These are phyloP conservation scores for Neurospora hispaniola DNA, from an alignment of 495 filamentous ascomycete species.

Conservation along the genomic window DNA sequence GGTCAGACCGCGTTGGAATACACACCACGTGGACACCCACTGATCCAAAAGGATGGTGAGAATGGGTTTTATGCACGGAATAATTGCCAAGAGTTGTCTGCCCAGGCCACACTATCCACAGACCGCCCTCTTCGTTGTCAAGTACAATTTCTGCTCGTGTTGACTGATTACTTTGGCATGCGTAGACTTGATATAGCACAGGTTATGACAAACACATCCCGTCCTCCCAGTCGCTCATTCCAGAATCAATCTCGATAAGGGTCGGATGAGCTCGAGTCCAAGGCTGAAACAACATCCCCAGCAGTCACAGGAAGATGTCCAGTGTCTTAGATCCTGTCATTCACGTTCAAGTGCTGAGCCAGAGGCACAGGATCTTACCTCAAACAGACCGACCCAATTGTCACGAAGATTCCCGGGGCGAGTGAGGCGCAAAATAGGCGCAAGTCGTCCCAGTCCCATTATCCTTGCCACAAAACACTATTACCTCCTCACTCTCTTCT, in stretches of 20 bases:
- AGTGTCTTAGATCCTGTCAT: neutral
- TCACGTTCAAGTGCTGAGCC: neutral
- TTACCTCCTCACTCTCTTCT: neutral
- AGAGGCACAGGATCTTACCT: neutral
- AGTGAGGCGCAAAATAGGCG: neutral
- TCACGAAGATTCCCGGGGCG: neutral
- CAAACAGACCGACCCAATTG: neutral
- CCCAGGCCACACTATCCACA: neutral
- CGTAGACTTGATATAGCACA: neutral
- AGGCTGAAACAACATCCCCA: neutral
- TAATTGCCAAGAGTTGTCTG: neutral
- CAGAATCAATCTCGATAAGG: neutral
- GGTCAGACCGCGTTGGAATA: neutral
- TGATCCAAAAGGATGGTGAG: neutral
- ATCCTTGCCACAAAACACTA: neutral
- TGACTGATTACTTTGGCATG: neutral
- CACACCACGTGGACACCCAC: neutral
- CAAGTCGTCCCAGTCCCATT: neutral
- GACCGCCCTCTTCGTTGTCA: too few species aligned
- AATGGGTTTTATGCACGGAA: neutral
- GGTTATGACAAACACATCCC: neutral
- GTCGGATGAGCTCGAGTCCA: neutral
- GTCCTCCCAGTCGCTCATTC: neutral
- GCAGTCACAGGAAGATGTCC: neutral
- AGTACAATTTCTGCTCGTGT: neutral